phyloP scores from a whole-genome alignment of 148 eudicot genomes.

The Persicaria tinctoria region DNA sequence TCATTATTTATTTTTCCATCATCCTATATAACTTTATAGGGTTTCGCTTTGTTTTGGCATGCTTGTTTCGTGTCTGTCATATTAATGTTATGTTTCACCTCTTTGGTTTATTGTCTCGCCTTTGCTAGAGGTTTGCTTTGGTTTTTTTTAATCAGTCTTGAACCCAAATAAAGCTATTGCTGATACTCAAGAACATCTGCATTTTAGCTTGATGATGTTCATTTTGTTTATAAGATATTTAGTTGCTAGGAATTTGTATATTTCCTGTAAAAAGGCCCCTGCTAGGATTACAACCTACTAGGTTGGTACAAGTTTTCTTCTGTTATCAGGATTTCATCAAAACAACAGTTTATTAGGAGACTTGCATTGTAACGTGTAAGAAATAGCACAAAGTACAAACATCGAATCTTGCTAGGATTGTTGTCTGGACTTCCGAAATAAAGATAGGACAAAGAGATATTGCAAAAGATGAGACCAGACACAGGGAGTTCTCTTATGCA shows the following conservation, averaged over 20 bases:
- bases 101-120: not conserved
- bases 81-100: not conserved
- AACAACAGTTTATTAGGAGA: not conserved
- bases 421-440: not conserved
- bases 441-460: not conserved
- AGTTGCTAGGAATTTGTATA: not conserved
- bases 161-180: not conserved
- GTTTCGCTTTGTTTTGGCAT: not conserved
- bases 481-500: not conserved
- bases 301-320: not conserved
- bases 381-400: not conserved
- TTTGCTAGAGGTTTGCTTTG: not conserved
- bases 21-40: not conserved
- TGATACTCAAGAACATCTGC: not conserved
- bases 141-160: not conserved
- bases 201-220: not conserved
- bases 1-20: not conserved
- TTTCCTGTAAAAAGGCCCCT: not conserved
- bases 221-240: not conserved
- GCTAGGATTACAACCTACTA: not conserved
- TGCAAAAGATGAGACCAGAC: not conserved
- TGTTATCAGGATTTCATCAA: not conserved
- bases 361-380: not conserved
- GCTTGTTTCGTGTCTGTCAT: no score
- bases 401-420: not conserved